phyloP scores from a whole-genome alignment of 192 early-diverging fungal species.

The Coemansia sp. region DNA sequence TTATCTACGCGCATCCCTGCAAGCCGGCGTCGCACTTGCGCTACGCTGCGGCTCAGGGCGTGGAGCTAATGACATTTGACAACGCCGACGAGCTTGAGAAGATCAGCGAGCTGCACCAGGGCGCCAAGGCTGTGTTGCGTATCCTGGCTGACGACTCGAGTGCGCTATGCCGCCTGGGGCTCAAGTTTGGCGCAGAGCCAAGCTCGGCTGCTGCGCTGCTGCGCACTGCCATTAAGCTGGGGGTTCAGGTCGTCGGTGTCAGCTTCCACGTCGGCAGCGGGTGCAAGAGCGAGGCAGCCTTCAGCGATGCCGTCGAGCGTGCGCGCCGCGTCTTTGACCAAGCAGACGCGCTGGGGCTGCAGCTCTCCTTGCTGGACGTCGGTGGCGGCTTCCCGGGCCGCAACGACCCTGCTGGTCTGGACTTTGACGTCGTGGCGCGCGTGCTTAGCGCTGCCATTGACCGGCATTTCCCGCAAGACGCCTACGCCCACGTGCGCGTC shows the following conservation, averaged over 20 bases:
- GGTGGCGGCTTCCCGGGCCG: constrained; percentile 96
- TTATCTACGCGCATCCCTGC: constrained; percentile 99
- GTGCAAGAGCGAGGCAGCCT: constrained; percentile 85
- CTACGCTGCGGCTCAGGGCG: constrained; percentile 72
- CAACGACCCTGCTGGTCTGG: constrained; percentile 69
- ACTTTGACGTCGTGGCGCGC: constrained; percentile 80
- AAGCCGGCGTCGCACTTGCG: constrained; percentile 95
- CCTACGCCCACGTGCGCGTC: constrained; percentile 67
- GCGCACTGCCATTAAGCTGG: constrained; percentile 73
- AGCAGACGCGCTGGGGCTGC: constrained; percentile 73
- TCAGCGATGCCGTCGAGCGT: constrained; percentile 82
- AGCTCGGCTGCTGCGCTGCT: constrained; percentile 68
- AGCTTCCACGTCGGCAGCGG: constrained; percentile 98
- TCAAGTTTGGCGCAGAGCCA: constrained; percentile 95
- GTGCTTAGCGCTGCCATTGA: constrained; percentile 81
- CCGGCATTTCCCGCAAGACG: constrained; percentile 66
- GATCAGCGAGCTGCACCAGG: constrained; percentile 78
- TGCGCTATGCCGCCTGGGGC: constrained; percentile 85
- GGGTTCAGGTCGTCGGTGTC: constrained; percentile 85
- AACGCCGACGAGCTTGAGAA: constrained; percentile 97
- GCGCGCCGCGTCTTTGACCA: constrained; percentile 89
- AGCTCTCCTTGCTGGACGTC: constrained; percentile 76
- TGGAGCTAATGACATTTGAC: constrained; percentile 97
- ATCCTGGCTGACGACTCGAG: constrained; percentile 94
- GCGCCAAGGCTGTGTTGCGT: constrained; percentile 87